phyloP scores from a whole-genome alignment of 2,329 filamentous ascomycete genomes.

The Talaromyces verruculosus region DNA sequence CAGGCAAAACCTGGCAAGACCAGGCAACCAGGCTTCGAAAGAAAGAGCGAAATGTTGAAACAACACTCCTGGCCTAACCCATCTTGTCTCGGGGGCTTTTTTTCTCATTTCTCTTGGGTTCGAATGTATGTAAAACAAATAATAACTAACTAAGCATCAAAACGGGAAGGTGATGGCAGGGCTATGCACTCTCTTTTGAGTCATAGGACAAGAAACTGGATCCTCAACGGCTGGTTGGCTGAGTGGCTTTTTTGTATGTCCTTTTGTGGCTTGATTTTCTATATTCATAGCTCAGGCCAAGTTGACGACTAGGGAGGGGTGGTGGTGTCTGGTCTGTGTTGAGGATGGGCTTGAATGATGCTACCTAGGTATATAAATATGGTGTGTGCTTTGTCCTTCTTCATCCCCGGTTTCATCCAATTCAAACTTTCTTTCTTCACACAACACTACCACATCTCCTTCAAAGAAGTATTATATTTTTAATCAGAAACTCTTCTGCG shows the following conservation, averaged over 20 bases:
- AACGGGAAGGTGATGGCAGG: background rate
- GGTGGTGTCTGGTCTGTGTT: background rate
- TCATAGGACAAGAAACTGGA: constrained; percentile 1
- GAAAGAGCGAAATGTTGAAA: background rate
- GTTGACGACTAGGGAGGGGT: too few relatives aligned
- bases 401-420: background rate
- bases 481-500: background rate
- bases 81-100: constrained; percentile 1
- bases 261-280: background rate
- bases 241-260: constrained; percentile 1
- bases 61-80: background rate
- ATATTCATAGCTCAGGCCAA: background rate
- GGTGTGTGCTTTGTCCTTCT: background rate
- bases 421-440: constrained; percentile 6
- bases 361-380: background rate
- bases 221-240: constrained; percentile 7
- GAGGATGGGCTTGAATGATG: background rate
- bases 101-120: background rate
- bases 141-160: background rate
- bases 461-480: background rate
- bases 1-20: background rate
- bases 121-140: constrained; percentile 5
- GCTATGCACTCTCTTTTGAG: constrained; percentile 6
- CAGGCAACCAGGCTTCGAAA: constrained; percentile 1
- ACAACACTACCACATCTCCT: background rate